Conservation (phyloP, 2,329 filamentous ascomycete genomes). For the Apiospora hydei region DNA sequence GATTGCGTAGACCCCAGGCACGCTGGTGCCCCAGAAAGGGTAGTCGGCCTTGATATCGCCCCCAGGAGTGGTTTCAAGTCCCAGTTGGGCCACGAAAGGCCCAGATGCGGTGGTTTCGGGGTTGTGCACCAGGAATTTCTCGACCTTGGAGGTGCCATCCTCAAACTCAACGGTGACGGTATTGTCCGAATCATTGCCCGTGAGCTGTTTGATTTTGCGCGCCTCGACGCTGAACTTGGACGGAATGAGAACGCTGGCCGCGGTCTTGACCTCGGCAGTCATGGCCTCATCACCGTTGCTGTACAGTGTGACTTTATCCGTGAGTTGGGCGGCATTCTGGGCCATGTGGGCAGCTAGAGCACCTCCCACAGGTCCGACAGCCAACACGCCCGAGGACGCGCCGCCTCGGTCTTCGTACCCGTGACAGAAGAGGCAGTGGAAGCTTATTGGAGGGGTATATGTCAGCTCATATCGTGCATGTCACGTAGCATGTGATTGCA, state of each 20-base stretch:
- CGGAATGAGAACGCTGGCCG: neutral
- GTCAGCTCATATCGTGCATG: neutral
- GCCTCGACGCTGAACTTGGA: neutral
- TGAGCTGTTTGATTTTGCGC: neutral
- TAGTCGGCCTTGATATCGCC: constrained; percentile 33
- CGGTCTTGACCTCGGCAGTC: constrained; percentile 26
- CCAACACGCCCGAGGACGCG: constrained; percentile 42
- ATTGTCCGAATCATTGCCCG: neutral
- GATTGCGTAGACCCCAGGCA: constrained; percentile 35
- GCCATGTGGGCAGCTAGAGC: constrained; percentile 37
- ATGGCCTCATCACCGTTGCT: constrained; percentile 44
- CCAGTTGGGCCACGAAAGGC: constrained; percentile 38
- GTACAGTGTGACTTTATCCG: constrained; percentile 43
- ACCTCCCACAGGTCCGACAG: constrained; percentile 30
- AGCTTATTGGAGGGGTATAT: accelerated
- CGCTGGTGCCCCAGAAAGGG: constrained; percentile 31
- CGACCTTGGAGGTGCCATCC: constrained; percentile 31
- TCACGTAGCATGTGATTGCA: too few species aligned
- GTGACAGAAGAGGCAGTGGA: constrained; percentile 6
- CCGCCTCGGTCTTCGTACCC: constrained; percentile 46
- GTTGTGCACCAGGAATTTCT: constrained; percentile 28
- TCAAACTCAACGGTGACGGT: constrained; percentile 12
- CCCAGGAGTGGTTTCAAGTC: constrained; percentile 36
- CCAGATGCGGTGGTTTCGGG: constrained; percentile 37
- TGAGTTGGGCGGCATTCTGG: constrained; percentile 38